Evolutionary conservation across 164 flowering plant species (phyloP), one percentile per base, ranked within the genome.

Genomic region (Dillenia suffruticosa): DNA sequence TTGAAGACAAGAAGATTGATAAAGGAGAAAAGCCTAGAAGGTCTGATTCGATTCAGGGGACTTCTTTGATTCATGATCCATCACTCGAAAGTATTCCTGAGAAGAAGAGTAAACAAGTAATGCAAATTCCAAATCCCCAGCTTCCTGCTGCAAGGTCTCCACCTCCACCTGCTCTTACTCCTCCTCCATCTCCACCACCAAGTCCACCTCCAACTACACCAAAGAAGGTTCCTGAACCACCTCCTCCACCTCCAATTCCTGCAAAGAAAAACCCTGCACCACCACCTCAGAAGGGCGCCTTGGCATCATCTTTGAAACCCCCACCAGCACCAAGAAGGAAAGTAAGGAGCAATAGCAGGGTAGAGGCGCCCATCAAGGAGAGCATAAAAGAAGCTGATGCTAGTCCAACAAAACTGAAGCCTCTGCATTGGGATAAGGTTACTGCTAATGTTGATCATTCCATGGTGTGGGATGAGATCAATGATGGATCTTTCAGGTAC

Each of bases 351-450:
- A 64, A 54, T 12, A 66, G 14, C 46, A 49, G 59, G 24, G 64
- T 48, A 65, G 63, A 54, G 45, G 10, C 76, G 49, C 56, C 82
- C 9, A 14, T 51, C 0, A 70, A 47, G 57, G 81, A 77, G 26
- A 50, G 55, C 22, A 51, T 57, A 12, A 54, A 14, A 51, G 63
- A 24, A 16, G 45, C 44, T 44, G 63, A 44, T 16, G 22, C 40
- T 10, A 77, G 68, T 13, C 82, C 80, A 67, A 73, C 86, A 43
- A 88, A 85, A 63, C 45, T 94, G 71, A 91, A 88, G 77, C 92
- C 99, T 2, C 66, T 91, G 71, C 97, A 89, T 51, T 91, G 97
- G 97, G 99, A 91, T 55, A 86, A 91, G 64, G 81, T 94, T 54
- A 79, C 79, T 54, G 74, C 77, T 0, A 77, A 86, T 49, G 64